A percentile compares a stretch with the other conserved stretches of the same genome.
phyloP scores from a whole-genome alignment of 1,139 yeast genomes.

The Candida gigantensis region DNA sequence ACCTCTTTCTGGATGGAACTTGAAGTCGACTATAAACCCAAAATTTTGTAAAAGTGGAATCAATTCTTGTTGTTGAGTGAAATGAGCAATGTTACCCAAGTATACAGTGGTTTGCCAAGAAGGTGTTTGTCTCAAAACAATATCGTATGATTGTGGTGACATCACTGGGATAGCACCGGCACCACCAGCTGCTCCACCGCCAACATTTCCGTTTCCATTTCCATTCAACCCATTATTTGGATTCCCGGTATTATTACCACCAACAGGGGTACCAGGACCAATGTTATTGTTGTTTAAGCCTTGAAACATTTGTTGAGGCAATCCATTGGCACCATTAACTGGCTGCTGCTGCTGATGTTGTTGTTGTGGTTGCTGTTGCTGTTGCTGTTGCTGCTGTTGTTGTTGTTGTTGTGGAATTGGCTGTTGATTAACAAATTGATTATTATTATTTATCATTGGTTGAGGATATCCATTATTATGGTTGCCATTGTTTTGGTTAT shows the following conservation, averaged over 20 bases:
- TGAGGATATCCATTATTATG: slow-evolving; percentile 6
- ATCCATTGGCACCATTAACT: not conserved
- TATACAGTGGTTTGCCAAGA: slow-evolving; percentile 88
- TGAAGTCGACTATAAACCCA: slow-evolving; percentile 81
- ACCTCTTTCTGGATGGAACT: slow-evolving; percentile 77
- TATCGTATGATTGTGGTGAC: slow-evolving; percentile 64
- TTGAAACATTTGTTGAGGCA: slow-evolving; percentile 5
- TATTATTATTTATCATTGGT: slow-evolving; percentile 9
- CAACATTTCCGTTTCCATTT: slow-evolving; percentile 9
- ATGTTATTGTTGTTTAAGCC: slow-evolving; percentile 7
- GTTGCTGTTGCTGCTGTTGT: slow-evolving; percentile 1
- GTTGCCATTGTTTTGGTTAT: slow-evolving; percentile 4
- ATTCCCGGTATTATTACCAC: not conserved
- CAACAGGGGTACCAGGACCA: slow-evolving; percentile 5
- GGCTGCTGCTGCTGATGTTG: not conserved
- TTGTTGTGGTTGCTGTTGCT: slow-evolving; percentile 6
- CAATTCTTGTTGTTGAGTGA: slow-evolving; percentile 70
- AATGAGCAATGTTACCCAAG: slow-evolving; percentile 81
- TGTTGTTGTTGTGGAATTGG: slow-evolving; percentile 5
- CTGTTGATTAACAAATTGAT: slow-evolving; percentile 4
- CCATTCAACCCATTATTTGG: slow-evolving; percentile 2
- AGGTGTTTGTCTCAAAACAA: slow-evolving; percentile 75
- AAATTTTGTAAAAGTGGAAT: slow-evolving; percentile 76
- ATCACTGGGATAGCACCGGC: slow-evolving; percentile 25
- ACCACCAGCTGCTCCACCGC: not conserved